These are phyloP conservation scores for Trichomonascus vanleenenianus DNA, from an alignment of 805 yeast genomes.

Conservation along the genomic window DNA sequence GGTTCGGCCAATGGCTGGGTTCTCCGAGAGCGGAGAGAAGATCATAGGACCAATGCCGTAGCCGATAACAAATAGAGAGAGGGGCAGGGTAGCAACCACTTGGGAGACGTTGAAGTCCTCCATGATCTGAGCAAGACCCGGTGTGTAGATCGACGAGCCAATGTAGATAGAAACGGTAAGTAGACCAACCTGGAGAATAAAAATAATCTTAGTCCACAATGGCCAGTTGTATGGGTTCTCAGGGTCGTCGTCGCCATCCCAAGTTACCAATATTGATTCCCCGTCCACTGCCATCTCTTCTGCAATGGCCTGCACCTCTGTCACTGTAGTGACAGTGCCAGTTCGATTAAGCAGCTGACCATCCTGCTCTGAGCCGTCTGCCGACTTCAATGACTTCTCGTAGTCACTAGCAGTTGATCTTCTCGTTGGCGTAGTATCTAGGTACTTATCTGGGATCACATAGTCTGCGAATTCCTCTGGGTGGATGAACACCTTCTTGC, in stretches of 20 bases:
- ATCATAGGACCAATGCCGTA: constrained; percentile 50
- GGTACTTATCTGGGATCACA: constrained; percentile 27
- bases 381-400: neutral
- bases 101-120: constrained; percentile 35
- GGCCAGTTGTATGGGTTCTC: constrained; percentile 54
- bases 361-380: neutral
- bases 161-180: constrained; percentile 43
- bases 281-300: neutral
- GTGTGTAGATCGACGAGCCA: constrained; percentile 47
- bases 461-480: constrained; percentile 27
- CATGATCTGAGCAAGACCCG: constrained; percentile 39
- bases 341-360: neutral
- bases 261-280: constrained; percentile 9
- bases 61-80: constrained; percentile 45
- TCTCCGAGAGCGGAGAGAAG: constrained; percentile 48
- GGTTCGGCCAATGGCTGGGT: constrained; percentile 45
- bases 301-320: too few species aligned
- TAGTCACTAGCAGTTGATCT: neutral
- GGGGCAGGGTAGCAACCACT: constrained; percentile 40
- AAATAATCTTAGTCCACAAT: constrained; percentile 30
- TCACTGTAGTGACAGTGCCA: neutral
- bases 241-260: constrained; percentile 35
- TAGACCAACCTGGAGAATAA: constrained; percentile 32
- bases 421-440: neutral
- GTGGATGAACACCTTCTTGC: constrained; percentile 21